A percentile compares a stretch with the other conserved stretches of the same genome.
Conservation (phyloP, 345 rosid species). For the Salix udensis region DNA sequence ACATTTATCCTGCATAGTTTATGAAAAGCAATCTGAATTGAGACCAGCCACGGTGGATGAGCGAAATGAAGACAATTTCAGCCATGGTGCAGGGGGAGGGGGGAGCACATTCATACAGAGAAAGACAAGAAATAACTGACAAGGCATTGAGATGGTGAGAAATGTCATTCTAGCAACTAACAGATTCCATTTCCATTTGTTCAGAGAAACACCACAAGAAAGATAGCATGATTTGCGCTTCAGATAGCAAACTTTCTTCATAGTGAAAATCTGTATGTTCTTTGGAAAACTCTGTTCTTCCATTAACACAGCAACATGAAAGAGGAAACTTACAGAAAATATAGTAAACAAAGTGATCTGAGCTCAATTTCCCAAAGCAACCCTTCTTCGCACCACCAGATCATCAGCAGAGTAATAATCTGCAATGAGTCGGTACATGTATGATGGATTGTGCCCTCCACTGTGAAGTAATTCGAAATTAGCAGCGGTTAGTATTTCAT, state of each 20-base stretch:
- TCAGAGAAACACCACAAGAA: neutral
- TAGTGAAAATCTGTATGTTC: neutral
- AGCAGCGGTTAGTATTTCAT: neutral
- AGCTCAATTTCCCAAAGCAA: constrained; percentile 27
- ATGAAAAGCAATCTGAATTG: neutral
- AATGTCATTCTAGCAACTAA: neutral
- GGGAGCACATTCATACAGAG: neutral
- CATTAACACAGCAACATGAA: neutral
- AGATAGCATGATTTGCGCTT: neutral
- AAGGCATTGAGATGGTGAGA: too few species aligned
- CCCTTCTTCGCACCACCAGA: constrained; percentile 62
- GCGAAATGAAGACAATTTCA: neutral
- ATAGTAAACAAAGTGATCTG: neutral
- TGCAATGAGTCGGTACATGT: constrained; percentile 91
- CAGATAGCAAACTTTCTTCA: neutral
- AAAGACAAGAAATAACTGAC: neutral
- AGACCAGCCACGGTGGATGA: neutral
- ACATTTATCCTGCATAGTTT: neutral
- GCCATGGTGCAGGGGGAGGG: neutral
- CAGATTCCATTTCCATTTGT: neutral
- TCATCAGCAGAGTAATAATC: constrained; percentile 98
- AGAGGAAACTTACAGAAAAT: constrained; percentile 2
- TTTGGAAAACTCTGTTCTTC: neutral
- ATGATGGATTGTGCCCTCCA: constrained; percentile 97
- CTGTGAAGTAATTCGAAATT: constrained; percentile 37